These are phyloP conservation scores for Tilletia caries DNA, from an alignment of 1,284 basidiomycete genomes.

Conservation along the genomic window DNA sequence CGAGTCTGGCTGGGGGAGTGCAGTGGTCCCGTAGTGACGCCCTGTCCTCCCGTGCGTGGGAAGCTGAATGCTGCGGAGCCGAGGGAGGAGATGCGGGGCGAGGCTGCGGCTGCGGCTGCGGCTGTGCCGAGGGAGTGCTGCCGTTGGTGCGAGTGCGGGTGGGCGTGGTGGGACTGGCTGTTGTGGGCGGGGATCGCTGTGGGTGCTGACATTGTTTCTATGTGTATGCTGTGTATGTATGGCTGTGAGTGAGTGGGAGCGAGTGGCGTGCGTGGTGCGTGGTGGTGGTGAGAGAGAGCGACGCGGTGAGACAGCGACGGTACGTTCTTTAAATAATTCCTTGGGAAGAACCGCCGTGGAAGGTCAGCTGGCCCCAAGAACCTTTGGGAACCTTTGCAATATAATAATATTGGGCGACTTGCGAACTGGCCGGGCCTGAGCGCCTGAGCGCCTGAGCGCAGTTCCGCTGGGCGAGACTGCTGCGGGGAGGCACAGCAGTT, in stretches of 20 bases:
- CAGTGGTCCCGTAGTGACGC: conserved; percentile 2
- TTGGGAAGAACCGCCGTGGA: no score
- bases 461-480: no score
- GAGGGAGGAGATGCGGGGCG: not conserved
- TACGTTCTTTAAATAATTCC: not conserved
- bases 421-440: no score
- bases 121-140: not conserved
- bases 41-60: conserved; percentile 1
- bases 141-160: not conserved
- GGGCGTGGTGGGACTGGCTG: not conserved
- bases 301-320: not conserved
- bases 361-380: no score
- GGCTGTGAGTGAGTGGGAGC: not conserved
- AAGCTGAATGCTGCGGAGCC: not conserved
- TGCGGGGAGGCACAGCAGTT: no score
- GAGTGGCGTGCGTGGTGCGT: not conserved
- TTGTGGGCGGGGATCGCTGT: not conserved
- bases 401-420: no score
- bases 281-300: not conserved
- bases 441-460: no score
- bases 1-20: conserved; percentile 10
- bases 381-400: no score
- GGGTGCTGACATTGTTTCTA: conserved; percentile 1
- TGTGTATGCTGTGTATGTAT: no score
- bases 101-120: not conserved